Base-by-base conservation (phyloP, 768 basidiomycete genomes). In the Termitomyces titanicus region DNA sequence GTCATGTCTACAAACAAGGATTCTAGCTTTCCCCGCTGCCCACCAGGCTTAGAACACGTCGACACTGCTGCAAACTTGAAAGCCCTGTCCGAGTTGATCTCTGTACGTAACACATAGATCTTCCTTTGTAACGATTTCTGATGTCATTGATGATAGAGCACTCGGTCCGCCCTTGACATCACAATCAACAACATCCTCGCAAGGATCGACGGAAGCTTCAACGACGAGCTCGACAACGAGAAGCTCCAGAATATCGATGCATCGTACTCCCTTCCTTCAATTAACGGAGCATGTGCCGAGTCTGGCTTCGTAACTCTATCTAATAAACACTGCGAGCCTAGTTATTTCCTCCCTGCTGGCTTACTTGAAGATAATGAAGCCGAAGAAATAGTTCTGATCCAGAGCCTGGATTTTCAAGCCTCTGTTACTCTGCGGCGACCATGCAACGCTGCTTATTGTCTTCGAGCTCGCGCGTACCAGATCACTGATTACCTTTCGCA, bases 291-390 rank as follows among this genome's bases (percentile, higher is more conserved):
- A 22, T 34, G 46, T 47, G 20, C 20, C 46, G 46, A 34, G 17
- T 5, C 33, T 5, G 22, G 17, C 22, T 24, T 24, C 8, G 22
- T 48, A 29, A 4, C 31, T 15, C 13, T 33, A 20, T 4, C 47
- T 4, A 9, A 24, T 17, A 11, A 34, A 22, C 18, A 33, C 20
- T n/a, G n/a, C n/a, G 22, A 34, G 20, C 10, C 34, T 13, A 35
- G 17, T 22, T 48, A 54, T 22, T 58, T 53, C 33, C 34, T 58
- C n/a, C 57, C 57, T 33, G 20, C 43, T 29, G 52, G 53, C 3
- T 17, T 58, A 10, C 43, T 58, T 7, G 57, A 54, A 25, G 52
- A 50, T 5, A 18, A 33, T 37, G 40, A 53, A 29, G 42, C 18
- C 1, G 52, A 57, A 39, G 47, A 37, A 33, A 34, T n/a, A 17